Conservation (phyloP, 768 basidiomycete species). For the Psilocybe cubensis region DNA sequence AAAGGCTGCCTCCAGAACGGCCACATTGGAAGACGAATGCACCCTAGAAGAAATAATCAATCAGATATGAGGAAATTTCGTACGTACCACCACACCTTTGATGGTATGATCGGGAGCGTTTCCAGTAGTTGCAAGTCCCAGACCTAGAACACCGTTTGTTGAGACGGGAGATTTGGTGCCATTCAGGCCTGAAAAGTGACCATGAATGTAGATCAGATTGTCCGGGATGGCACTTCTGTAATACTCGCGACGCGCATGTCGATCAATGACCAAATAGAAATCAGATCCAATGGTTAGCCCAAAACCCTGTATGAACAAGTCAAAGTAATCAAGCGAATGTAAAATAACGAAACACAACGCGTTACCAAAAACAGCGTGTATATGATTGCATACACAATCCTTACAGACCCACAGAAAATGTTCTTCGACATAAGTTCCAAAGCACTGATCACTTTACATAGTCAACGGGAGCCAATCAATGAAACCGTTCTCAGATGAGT, state of each 20-base stretch:
- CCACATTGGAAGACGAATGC: slow-evolving; percentile 73
- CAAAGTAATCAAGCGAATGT: not conserved
- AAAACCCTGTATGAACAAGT: slow-evolving; percentile 60
- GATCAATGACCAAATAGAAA: slow-evolving; percentile 73
- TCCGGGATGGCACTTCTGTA: slow-evolving; percentile 45
- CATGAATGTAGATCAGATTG: slow-evolving; percentile 54
- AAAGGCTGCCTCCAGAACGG: slow-evolving; percentile 79
- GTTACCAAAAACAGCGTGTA: slow-evolving; percentile 80
- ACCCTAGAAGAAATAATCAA: slow-evolving; percentile 50
- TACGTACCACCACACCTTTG: slow-evolving; percentile 40
- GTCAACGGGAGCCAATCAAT: not conserved
- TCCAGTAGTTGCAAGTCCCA: slow-evolving; percentile 37
- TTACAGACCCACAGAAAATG: slow-evolving; percentile 79
- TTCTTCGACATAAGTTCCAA: slow-evolving; percentile 83
- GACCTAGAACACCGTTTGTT: slow-evolving; percentile 49
- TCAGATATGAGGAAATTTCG: slow-evolving; percentile 18
- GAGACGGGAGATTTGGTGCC: slow-evolving; percentile 41
- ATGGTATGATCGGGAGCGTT: slow-evolving; percentile 47
- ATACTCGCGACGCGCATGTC: slow-evolving; percentile 53
- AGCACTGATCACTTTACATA: slow-evolving; percentile 69
- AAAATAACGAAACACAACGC: slow-evolving; percentile 1
- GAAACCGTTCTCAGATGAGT: too few relatives aligned
- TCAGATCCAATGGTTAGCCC: slow-evolving; percentile 86
- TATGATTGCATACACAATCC: slow-evolving; percentile 85
- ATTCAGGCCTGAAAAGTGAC: slow-evolving; percentile 53